Conservation (phyloP, 192 early-diverging fungal genomes). For the Chytriomyces hyalinus region DNA sequence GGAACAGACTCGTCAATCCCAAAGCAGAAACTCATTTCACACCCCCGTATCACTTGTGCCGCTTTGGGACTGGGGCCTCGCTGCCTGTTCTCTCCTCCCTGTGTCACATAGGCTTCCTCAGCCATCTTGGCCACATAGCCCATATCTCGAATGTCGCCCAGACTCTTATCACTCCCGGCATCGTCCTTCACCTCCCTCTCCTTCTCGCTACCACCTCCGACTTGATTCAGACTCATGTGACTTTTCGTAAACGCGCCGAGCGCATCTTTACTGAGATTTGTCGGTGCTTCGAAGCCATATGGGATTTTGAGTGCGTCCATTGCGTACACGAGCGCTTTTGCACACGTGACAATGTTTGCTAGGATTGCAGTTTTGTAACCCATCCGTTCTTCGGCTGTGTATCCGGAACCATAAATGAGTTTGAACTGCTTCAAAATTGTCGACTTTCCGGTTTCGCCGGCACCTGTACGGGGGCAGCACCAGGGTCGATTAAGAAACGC, state of each 20-base stretch:
- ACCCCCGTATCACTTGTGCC: constrained; percentile 2
- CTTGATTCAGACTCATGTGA: not conserved
- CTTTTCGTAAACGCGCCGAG: constrained; percentile 5
- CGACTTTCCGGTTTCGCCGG: constrained; percentile 58
- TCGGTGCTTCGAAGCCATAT: constrained; percentile 21
- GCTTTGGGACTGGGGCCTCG: not conserved
- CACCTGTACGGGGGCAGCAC: constrained; percentile 27
- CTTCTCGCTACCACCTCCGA: not conserved
- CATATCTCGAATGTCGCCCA: not conserved
- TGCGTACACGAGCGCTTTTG: constrained; percentile 38
- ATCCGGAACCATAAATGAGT: constrained; percentile 45
- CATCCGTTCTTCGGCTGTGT: constrained; percentile 37
- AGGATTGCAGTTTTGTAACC: constrained; percentile 39
- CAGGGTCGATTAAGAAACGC: not conserved
- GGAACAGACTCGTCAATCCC: constrained; percentile 47
- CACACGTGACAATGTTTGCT: constrained; percentile 40
- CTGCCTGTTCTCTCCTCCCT: constrained; percentile 21
- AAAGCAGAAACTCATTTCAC: constrained; percentile 29
- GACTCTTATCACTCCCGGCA: not conserved
- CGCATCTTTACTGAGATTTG: not conserved
- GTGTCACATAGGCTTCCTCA: constrained; percentile 19
- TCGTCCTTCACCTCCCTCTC: constrained; percentile 2
- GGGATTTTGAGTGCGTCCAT: constrained; percentile 45
- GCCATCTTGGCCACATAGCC: constrained; percentile 9
- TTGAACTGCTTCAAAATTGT: constrained; percentile 55